phyloP scores from a whole-genome alignment of 352 stramenopile species.

The Phytophthora sojae region DNA sequence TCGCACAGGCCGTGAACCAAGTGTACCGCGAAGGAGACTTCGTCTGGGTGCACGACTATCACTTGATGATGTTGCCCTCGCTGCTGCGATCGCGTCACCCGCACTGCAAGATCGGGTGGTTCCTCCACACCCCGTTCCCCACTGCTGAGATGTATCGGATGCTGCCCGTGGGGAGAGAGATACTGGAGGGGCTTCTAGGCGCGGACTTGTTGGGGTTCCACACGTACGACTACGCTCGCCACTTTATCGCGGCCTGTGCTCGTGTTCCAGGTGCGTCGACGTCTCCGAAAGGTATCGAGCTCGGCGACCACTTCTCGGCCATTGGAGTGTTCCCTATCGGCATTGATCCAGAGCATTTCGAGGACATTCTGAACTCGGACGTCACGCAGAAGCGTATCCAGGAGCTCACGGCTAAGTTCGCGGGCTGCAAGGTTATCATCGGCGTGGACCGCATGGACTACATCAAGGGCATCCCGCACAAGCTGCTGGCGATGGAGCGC shows the following conservation, averaged over 20 bases:
- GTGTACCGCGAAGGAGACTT: slow-evolving; percentile 85
- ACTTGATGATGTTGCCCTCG: slow-evolving; percentile 88
- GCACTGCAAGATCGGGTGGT: slow-evolving; percentile 85
- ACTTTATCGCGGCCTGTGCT: slow-evolving; percentile 83
- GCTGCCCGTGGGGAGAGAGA: slow-evolving; percentile 79
- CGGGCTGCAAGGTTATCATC: slow-evolving; percentile 83
- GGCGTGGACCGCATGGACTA: slow-evolving; percentile 90
- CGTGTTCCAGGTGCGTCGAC: slow-evolving; percentile 78
- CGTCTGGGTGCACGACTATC: slow-evolving; percentile 92
- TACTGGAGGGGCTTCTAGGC: slow-evolving; percentile 81
- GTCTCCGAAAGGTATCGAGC: slow-evolving; percentile 85
- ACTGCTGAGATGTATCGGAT: slow-evolving; percentile 88
- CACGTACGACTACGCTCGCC: slow-evolving; percentile 88
- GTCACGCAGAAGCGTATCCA: slow-evolving; percentile 63
- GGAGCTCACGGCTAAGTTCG: slow-evolving; percentile 71
- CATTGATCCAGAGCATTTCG: slow-evolving; percentile 88
- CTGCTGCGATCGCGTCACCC: slow-evolving; percentile 79
- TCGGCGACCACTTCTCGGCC: slow-evolving; percentile 79
- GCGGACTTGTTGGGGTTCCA: slow-evolving; percentile 88
- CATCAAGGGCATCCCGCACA: slow-evolving; percentile 91
- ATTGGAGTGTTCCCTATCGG: slow-evolving; percentile 89
- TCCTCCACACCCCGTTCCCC: slow-evolving; percentile 90
- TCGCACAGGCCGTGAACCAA: slow-evolving; percentile 82
- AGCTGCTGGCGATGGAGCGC: slow-evolving; percentile 86
- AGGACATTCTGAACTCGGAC: slow-evolving; percentile 58